Evolutionary conservation across 176 grass and related monocot species (phyloP), one percentile per base, ranked within the genome.

Genomic region (Oryza meyeriana): DNA sequence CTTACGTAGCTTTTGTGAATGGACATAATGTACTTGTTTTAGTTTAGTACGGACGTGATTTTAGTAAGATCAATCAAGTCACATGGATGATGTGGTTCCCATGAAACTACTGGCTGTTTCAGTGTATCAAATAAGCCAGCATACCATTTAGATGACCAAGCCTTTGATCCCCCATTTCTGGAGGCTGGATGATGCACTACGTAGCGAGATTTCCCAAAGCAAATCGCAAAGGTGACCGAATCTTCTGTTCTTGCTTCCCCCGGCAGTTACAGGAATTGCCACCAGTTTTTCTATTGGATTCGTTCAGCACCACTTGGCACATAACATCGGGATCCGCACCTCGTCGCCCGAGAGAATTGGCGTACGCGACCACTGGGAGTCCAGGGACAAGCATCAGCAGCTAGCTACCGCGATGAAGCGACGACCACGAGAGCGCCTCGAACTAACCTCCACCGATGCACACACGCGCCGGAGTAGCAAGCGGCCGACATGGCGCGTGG

Each of bases 401-500:
- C n/a, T n/a, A n/a, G n/a, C n/a, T n/a, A n/a, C n/a, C n/a, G n/a
- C n/a, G n/a, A n/a, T n/a, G n/a, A n/a, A n/a, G n/a, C n/a, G n/a
- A n/a, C n/a, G n/a, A n/a, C n/a, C n/a, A n/a, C n/a, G 39, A 70
- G 24, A 79, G n/a, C 81, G 63, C 55, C 81, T 85, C 50, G 81
- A 20, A 70, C 50, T 52, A 10, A 17, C 41, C 11, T 67, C 67
- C 33, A 55, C 76, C 67, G 58, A 16, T 69, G 20, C 40, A 13
- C 38, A 16, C 30, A 34, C n/a, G 25, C 73, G 41, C 65, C 78
- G 78, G 64, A n/a, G n/a, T 66, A 81, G 42, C 40, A 38, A 63
- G 26, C 71, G 55, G 77, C 64, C 77, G 83, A 85, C 83, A 89
- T 44, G 82, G 87, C 77, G 57, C 72, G 83, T 84, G 72, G 20